Percentiles rank a stretch among this genome's conserved stretches.
Conservation (phyloP, 2,329 filamentous ascomycete species). For the Aspergillus sp. region DNA sequence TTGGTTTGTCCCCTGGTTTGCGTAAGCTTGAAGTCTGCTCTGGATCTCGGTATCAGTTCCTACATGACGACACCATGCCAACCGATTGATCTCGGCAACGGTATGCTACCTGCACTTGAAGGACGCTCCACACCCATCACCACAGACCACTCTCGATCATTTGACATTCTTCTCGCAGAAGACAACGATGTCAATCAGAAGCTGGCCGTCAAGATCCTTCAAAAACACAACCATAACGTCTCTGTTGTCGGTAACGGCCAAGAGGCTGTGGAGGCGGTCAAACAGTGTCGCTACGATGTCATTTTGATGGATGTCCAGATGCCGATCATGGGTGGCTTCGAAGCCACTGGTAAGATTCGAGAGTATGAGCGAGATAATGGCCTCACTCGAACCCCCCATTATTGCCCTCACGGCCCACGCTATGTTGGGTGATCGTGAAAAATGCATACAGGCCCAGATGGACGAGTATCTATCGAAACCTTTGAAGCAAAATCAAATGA, state of each 20-base stretch:
- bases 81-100: conserved; percentile 89
- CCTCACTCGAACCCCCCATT: conserved; percentile 83
- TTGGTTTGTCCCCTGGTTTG: conserved; percentile 83
- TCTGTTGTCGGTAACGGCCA: conserved; percentile 87
- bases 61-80: conserved; percentile 98
- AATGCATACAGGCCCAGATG: conserved; percentile 98
- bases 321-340: conserved; percentile 99
- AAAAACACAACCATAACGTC: conserved; percentile 76
- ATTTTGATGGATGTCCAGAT: conserved; percentile 99
- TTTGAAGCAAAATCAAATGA: conserved; percentile 92
- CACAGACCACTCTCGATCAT: conserved; percentile 89
- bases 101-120: conserved; percentile 91
- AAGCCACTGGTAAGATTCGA: conserved; percentile 92
- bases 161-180: conserved; percentile 91
- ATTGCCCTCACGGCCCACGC: conserved; percentile 96
- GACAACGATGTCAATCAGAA: conserved; percentile 98
- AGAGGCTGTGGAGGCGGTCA: conserved; percentile 88
- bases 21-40: conserved; percentile 85
- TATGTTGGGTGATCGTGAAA: conserved; percentile 97
- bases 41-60: conserved; percentile 95
- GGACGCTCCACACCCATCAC: conserved; percentile 86
- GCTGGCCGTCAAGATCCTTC: conserved; percentile 90
- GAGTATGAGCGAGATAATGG: conserved; percentile 84
- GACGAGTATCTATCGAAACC: conserved; percentile 98
- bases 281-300: conserved; percentile 88